These are phyloP conservation scores for Phylloporus scabripes DNA, from an alignment of 768 basidiomycete species.

Conservation along the genomic window DNA sequence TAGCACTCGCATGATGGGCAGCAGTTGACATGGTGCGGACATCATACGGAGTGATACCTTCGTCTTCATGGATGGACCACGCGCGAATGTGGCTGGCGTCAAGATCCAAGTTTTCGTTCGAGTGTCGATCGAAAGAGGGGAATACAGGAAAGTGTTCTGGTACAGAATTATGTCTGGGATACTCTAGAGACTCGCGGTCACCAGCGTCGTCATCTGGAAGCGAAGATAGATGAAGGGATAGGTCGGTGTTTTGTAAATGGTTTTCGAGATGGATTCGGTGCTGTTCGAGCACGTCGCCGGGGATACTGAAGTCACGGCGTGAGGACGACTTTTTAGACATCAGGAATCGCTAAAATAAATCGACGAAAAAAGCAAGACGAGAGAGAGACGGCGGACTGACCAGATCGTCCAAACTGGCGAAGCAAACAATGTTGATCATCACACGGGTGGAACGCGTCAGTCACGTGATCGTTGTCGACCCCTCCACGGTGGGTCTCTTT, in stretches of 20 bases:
- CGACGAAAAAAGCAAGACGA: slow-evolving; percentile 11
- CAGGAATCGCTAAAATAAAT: slow-evolving; percentile 14
- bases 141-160: slow-evolving; percentile 53
- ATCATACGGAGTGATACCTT: slow-evolving; percentile 60
- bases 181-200: slow-evolving; percentile 55
- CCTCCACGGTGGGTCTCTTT: slow-evolving; percentile 11
- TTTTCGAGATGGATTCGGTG: slow-evolving; percentile 74
- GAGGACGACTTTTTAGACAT: slow-evolving; percentile 25
- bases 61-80: slow-evolving; percentile 63
- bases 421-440: slow-evolving; percentile 15
- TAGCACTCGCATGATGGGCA: slow-evolving; percentile 84
- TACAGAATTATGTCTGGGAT: slow-evolving; percentile 63
- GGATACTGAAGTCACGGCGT: slow-evolving; percentile 49
- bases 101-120: slow-evolving; percentile 51
- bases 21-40: slow-evolving; percentile 75
- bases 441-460: slow-evolving; percentile 8
- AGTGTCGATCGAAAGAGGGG: slow-evolving; percentile 55
- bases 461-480: slow-evolving; percentile 3
- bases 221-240: slow-evolving; percentile 67
- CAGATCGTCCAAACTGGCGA: not conserved
- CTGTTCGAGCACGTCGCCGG: slow-evolving; percentile 69
- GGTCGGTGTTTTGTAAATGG: slow-evolving; percentile 67
- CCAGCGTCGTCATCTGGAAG: slow-evolving; percentile 37
- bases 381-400: not conserved
- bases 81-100: slow-evolving; percentile 47